Evolutionary conservation across 176 grass and related monocot genomes (phyloP).

Genomic region (Lolium multiflorum): DNA sequence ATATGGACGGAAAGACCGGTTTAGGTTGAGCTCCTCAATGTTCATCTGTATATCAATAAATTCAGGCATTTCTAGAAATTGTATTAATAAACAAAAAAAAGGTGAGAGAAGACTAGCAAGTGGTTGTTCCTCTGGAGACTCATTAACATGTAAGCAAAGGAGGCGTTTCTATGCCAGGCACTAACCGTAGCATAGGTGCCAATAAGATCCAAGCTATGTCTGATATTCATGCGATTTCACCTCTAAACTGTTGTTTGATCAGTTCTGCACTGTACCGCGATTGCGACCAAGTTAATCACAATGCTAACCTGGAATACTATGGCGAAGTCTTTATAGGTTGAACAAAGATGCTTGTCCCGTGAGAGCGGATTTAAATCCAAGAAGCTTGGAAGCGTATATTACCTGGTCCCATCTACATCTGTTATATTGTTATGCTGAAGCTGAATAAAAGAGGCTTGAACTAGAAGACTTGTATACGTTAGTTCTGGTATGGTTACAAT

Average conservation of each 20-base stretch:
- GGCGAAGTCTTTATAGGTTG: not conserved
- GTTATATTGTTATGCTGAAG: not conserved
- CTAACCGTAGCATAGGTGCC: slow-evolving; percentile 29
- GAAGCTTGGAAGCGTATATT: slow-evolving; percentile 16
- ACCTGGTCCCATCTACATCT: slow-evolving; percentile 9
- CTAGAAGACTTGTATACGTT: slow-evolving; percentile 17
- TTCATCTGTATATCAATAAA: slow-evolving; percentile 23
- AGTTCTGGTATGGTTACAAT: not conserved
- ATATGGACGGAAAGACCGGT: slow-evolving; percentile 1
- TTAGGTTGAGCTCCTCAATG: slow-evolving; percentile 21
- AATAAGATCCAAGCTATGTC: not conserved
- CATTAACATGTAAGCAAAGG: slow-evolving; percentile 15
- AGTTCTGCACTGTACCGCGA: not conserved
- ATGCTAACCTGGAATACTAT: slow-evolving; percentile 8
- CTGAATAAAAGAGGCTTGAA: slow-evolving; percentile 25
- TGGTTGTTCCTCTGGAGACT: slow-evolving; percentile 7
- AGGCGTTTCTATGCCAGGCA: not conserved
- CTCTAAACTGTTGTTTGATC: slow-evolving; percentile 29
- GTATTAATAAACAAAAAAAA: not conserved
- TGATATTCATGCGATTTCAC: not conserved
- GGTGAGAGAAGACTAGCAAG: slow-evolving; percentile 19
- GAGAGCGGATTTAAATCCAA: slow-evolving; percentile 10
- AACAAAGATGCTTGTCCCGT: not conserved
- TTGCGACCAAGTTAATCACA: not conserved
- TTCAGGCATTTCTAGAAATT: slow-evolving; percentile 35